Evolutionary conservation across 108 stramenopile species (phyloP).

Genomic region (Nitzschia palea): DNA sequence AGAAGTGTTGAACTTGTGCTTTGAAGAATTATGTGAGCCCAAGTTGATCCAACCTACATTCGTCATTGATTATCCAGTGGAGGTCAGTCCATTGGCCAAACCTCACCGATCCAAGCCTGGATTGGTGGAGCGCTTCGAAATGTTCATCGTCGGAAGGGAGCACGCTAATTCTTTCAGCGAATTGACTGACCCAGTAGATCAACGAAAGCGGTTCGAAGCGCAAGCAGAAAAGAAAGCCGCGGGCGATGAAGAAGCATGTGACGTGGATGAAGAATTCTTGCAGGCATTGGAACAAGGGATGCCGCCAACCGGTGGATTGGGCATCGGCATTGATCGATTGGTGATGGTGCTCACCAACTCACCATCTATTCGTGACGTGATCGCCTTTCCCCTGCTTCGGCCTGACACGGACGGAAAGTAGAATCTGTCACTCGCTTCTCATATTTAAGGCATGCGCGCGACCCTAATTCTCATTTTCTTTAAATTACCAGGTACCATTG

Average conservation of each 20-base stretch:
- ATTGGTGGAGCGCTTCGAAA: constrained; percentile 95
- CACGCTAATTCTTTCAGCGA: constrained; percentile 97
- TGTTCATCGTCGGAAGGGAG: constrained; percentile 95
- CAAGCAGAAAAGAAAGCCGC: constrained; percentile 93
- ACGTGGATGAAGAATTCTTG: constrained; percentile 97
- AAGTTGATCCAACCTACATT: constrained; percentile 97
- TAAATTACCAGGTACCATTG: no score
- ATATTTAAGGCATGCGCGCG: no score
- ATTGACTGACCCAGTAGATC: constrained; percentile 97
- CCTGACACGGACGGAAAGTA: constrained; percentile 44
- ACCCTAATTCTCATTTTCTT: no score
- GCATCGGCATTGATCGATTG: constrained; percentile 97
- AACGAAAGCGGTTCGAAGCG: constrained; percentile 93
- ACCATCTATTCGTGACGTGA: constrained; percentile 97
- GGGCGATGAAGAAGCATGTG: constrained; percentile 97
- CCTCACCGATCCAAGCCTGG: constrained; percentile 92
- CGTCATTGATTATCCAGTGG: constrained; percentile 96
- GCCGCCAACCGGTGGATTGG: constrained; percentile 98
- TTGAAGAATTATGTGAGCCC: constrained; percentile 96
- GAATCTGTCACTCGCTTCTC: no score
- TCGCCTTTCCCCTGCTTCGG: constrained; percentile 95
- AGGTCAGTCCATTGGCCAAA: constrained; percentile 97
- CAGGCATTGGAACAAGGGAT: constrained; percentile 95
- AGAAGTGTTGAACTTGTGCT: constrained; percentile 92
- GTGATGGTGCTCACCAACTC: constrained; percentile 97